These are phyloP conservation scores for Chalciporus sp. DNA, from an alignment of 1,284 basidiomycete species.

Conservation along the genomic window DNA sequence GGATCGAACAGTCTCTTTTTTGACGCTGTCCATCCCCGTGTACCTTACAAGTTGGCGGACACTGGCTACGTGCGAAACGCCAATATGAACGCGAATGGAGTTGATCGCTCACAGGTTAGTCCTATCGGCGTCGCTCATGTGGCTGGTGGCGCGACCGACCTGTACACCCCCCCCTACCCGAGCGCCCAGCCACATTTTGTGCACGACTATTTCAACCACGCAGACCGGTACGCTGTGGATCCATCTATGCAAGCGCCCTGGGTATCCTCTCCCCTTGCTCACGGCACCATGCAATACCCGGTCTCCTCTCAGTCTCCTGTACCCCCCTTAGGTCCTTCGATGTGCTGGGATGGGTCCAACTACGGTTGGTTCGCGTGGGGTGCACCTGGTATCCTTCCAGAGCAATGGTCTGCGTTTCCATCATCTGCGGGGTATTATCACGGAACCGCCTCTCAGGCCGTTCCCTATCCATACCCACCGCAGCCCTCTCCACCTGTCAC, in stretches of 20 bases:
- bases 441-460: slow-evolving; percentile 21
- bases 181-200: slow-evolving; percentile 27
- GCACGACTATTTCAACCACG: slow-evolving; percentile 32
- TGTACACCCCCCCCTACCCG: slow-evolving; percentile 26
- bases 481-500: slow-evolving; percentile 26
- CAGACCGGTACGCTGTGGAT: slow-evolving; percentile 27
- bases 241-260: slow-evolving; percentile 29
- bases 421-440: slow-evolving; percentile 34
- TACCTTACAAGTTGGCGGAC: slow-evolving; percentile 30
- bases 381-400: slow-evolving; percentile 26
- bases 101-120: slow-evolving; percentile 29
- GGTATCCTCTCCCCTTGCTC: slow-evolving; percentile 31
- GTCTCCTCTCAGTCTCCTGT: slow-evolving; percentile 32
- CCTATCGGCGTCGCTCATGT: slow-evolving; percentile 23
- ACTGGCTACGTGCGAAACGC: slow-evolving; percentile 21
- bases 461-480: slow-evolving; percentile 32
- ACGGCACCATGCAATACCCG: slow-evolving; percentile 32
- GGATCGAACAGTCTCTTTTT: slow-evolving; percentile 35
- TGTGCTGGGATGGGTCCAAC: slow-evolving; percentile 34
- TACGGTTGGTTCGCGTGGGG: slow-evolving; percentile 35
- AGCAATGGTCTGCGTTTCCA: slow-evolving; percentile 34
- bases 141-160: slow-evolving; percentile 30
- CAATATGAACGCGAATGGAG: slow-evolving; percentile 22
- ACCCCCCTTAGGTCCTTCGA: slow-evolving; percentile 29
- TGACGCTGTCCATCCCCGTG: slow-evolving; percentile 34